Base-by-base conservation (phyloP, 2,329 filamentous ascomycete species). In the Elsinoe ampelina region DNA sequence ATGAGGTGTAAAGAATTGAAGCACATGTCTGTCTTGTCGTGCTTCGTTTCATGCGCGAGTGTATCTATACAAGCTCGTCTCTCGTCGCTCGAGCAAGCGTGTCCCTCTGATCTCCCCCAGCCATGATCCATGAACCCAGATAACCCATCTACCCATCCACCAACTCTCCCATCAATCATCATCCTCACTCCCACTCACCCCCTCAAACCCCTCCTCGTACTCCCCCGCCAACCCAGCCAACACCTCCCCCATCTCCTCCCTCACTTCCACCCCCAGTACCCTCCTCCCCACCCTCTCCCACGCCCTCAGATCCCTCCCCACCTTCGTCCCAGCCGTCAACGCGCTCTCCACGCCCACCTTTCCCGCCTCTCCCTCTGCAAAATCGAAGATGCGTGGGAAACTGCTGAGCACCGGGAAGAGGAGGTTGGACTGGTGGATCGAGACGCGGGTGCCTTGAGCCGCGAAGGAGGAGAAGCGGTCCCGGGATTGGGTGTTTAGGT, bases 151-250 rank as follows among this genome's bases (percentile, higher is more conserved):
- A 5, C 26, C 7, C 26, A 5, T 2, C 56, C 41, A 19, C 19
- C 41, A 45, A 45, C 2, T 20, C 3, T 7, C 41, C 15, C 5
- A 1, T 30, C 26, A 30, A 11, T 51, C 47, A 15, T 55, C 52
- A n/a, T 55, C 52, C 32, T 56, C 54, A 22, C 83, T 80, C 87
- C 88, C 41, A 95, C 1, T 89, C 89, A 60, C 92, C 88, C 63
- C 89, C 84, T 68, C 19, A 26, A 87, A 95, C 1, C 89, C 89
- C 60, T 93, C 88, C 63, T 89, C 84, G 68, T 96, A 97, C 59
- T 87, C 87, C 66, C 95, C 91, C 1, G 86, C 85, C 64, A 97
- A 84, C 59, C 87, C 85, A 20, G 86, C 83, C 38, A 98, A 75
- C 11, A 86, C 84, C 66, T 95, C 93, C 45, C 83, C 81, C n/a